Conservation (phyloP, 2,329 filamentous ascomycete species). For the Sclerotinia glacialis region DNA sequence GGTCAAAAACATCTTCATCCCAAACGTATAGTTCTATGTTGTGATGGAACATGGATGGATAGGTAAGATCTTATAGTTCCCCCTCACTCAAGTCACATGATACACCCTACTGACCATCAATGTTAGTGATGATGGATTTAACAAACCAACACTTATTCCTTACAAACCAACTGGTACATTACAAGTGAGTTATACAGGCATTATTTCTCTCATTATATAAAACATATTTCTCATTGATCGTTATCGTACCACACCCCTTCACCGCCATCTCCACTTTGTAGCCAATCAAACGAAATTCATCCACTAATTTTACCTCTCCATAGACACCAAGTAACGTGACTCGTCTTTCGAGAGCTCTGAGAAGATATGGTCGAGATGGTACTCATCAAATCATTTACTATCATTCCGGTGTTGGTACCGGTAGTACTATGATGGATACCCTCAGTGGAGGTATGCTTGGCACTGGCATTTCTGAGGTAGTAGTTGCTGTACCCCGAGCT, state of each 20-base stretch:
- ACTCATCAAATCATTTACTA: slow-evolving; percentile 58
- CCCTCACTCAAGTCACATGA: slow-evolving; percentile 8
- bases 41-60: slow-evolving; percentile 39
- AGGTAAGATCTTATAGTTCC: slow-evolving; percentile 24
- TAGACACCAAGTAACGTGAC: slow-evolving; percentile 59
- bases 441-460: slow-evolving; percentile 56
- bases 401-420: slow-evolving; percentile 59
- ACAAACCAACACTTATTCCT: slow-evolving; percentile 42
- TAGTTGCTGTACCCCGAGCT: neutral
- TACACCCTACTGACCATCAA: neutral
- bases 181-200: slow-evolving; percentile 2
- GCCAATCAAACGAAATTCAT: slow-evolving; percentile 10
- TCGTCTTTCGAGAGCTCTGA: slow-evolving; percentile 57
- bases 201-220: neutral
- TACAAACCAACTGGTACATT: slow-evolving; percentile 58
- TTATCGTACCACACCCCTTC: slow-evolving; percentile 13
- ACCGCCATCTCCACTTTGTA: slow-evolving; percentile 13
- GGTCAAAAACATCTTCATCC: neutral
- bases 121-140: slow-evolving; percentile 36
- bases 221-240: neutral
- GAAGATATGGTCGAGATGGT: slow-evolving; percentile 49
- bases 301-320: slow-evolving; percentile 6
- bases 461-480: slow-evolving; percentile 45
- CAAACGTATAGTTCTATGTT: slow-evolving; percentile 38
- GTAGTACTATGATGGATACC: slow-evolving; percentile 48